Evolutionary conservation across 2,329 filamentous ascomycete species (phyloP), one percentile per base, ranked within the genome.

Genomic region (Lachnellula occidentalis): DNA sequence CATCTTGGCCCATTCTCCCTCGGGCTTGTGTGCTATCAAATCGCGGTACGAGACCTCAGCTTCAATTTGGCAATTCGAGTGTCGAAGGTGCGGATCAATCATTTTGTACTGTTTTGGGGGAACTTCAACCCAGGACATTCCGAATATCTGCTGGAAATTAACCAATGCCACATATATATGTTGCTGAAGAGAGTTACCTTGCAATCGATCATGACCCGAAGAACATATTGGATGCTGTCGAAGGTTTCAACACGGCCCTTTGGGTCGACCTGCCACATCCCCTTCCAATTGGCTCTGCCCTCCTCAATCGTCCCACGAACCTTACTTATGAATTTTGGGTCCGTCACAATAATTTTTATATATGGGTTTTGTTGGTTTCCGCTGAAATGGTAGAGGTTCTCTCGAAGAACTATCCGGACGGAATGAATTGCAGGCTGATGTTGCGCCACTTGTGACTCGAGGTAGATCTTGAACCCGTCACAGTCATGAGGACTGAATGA

Each of bases 1-100:
- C 86, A 97, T 96, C 73, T 96, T 99, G 27, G 90, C 90, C 91
- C 92, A 99, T 69, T 97, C 92, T 17, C 92, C 92, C 61, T 94
- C 87, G 2, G 92, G 85, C 48, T 88, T 83, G 71, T 97, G 92
- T 9, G 94, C 85, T 59, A 96, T 85, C 8, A 99, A 76, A 65
- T 97, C 86, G 55, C 78, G 76, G 66, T 95, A 96, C 69, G 87
- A 85, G 53, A 95, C 82, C 62, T 86, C 80, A 12, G 92, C 94
- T 73, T 99, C 94, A 60, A 99, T 95, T 72, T 99, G 94, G 70
- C 94, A 97, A 65, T 91, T 96, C 2, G 92, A 97, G 60, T 96
- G 88, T 58, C 84, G 81, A 56, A 86, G 78, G 53, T 80, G 72
- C 12, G 81, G 73, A 1, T 82, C 74, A 17, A 96, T 76, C 50